Conservation (phyloP, 352 stramenopile genomes). For the Globisporangium paroecandrum region DNA sequence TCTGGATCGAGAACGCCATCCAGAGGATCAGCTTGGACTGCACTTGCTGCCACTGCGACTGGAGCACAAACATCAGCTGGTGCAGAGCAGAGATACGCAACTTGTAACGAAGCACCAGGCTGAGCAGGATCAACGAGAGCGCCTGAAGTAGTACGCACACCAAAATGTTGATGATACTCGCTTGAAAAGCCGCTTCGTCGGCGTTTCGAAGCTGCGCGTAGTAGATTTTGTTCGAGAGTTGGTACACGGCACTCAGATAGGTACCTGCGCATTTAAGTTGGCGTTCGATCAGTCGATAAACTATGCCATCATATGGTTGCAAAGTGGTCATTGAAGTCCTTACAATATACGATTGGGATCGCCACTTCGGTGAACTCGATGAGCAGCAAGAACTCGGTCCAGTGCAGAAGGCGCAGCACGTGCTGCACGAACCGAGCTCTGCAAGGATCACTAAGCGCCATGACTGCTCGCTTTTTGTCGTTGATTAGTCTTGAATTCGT, state of each 20-base stretch:
- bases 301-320: too few relatives aligned
- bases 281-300: neutral
- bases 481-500: neutral
- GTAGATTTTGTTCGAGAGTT: constrained; percentile 7
- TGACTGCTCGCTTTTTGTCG: neutral
- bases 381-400: constrained; percentile 22
- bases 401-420: constrained; percentile 9
- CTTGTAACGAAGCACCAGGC: neutral
- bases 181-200: neutral
- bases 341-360: constrained; percentile 23
- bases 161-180: neutral
- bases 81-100: constrained; percentile 1
- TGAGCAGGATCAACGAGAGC: neutral
- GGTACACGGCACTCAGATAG: neutral
- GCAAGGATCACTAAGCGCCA: neutral
- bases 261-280: neutral
- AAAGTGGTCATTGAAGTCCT: neutral
- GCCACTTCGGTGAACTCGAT: constrained; percentile 21
- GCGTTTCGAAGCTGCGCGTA: neutral
- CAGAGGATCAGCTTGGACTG: constrained; percentile 9
- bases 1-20: constrained; percentile 6
- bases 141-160: neutral
- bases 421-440: constrained; percentile 3
- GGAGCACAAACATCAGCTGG: constrained; percentile 7
- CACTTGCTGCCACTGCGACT: constrained; percentile 7